Evolutionary conservation across 129 eudicot species (phyloP).

Genomic region (Flaveria robusta): DNA sequence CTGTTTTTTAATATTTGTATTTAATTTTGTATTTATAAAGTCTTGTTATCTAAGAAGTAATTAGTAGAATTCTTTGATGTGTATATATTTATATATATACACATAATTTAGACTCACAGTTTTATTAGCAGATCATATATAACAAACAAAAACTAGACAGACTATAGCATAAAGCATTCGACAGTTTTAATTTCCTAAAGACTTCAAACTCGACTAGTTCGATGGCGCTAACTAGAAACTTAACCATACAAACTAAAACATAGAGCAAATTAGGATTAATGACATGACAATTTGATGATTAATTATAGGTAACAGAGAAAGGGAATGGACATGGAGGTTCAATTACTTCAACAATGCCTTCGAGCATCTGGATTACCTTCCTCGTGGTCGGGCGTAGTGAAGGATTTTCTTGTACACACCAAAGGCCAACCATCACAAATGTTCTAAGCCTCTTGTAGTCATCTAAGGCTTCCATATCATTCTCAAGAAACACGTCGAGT

Average conservation of each 20-base stretch:
- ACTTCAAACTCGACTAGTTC: too few species aligned
- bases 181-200: too few species aligned
- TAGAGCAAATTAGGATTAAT: background rate
- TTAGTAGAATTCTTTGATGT: too few species aligned
- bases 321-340: constrained; percentile 4
- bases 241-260: background rate
- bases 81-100: too few species aligned
- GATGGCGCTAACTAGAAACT: background rate
- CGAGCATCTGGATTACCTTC: constrained; percentile 1
- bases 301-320: background rate
- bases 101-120: too few species aligned
- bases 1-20: background rate
- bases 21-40: too few species aligned
- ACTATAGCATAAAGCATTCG: background rate
- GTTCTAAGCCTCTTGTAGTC: background rate
- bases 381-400: background rate
- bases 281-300: background rate
- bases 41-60: too few species aligned
- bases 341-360: background rate
- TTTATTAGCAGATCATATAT: background rate
- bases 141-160: background rate
- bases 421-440: background rate
- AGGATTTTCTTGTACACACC: constrained; percentile 9
- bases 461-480: constrained; percentile 3
- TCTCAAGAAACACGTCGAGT: constrained; percentile 3